Conservation (phyloP, 139 green algal genomes). For the Chlorella sp. region DNA sequence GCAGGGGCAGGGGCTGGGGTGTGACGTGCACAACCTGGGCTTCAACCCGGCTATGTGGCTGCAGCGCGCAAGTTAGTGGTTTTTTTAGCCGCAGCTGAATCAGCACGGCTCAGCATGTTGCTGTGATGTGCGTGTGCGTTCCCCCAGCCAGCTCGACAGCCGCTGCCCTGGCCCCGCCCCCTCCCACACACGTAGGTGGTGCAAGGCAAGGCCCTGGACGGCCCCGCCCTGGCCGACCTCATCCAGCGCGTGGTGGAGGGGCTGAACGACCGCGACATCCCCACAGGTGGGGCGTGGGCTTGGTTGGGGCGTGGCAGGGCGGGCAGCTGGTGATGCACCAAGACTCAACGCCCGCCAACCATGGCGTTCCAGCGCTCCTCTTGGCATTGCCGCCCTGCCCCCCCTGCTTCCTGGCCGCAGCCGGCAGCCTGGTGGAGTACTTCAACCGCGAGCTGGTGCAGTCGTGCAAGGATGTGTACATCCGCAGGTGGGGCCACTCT, state of each 20-base stretch:
- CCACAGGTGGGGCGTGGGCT: constrained; percentile 41
- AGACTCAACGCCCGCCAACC: no score
- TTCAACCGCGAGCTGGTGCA: constrained; percentile 78
- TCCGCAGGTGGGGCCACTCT: constrained; percentile 2
- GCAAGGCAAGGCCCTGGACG: constrained; percentile 50
- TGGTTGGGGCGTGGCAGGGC: neutral
- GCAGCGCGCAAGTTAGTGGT: no score
- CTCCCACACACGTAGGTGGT: constrained; percentile 33
- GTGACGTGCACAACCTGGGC: no score
- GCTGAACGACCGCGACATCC: constrained; percentile 81
- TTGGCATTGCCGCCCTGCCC: no score
- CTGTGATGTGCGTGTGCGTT: no score
- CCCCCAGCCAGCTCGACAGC: no score
- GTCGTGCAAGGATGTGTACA: constrained; percentile 39
- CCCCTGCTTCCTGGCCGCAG: constrained; percentile 13
- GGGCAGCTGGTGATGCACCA: no score
- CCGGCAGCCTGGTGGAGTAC: constrained; percentile 73
- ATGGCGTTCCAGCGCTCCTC: no score
- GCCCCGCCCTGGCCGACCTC: constrained; percentile 57
- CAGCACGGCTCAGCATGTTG: no score
- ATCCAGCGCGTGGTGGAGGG: constrained; percentile 65
- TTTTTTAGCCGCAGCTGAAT: no score
- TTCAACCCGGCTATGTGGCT: no score
- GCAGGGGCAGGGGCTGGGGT: neutral
- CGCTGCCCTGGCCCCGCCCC: neutral